These are phyloP conservation scores for Blepharisma undulans DNA, from an alignment of 169 alveolate species.

Conservation along the genomic window DNA sequence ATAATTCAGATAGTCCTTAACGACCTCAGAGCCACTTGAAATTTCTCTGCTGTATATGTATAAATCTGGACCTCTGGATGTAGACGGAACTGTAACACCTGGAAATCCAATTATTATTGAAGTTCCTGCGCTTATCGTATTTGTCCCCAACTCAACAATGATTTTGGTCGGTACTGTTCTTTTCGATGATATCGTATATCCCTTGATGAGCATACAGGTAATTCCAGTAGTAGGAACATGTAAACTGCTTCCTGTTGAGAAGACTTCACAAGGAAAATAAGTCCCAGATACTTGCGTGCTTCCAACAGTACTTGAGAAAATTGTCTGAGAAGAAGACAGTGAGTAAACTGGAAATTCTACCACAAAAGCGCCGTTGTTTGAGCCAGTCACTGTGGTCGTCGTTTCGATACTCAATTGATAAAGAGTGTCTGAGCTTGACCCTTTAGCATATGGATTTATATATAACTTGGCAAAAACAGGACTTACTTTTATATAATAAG, in stretches of 20 bases:
- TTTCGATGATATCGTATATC: not conserved
- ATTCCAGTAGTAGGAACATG: not conserved
- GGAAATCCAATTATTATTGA: not conserved
- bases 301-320: not conserved
- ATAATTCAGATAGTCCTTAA: not conserved
- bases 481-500: not conserved
- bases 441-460: not conserved
- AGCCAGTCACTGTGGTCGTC: not conserved
- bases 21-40: not conserved
- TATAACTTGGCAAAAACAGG: not conserved
- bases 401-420: not conserved
- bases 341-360: constrained; percentile 9
- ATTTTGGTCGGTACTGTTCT: not conserved
- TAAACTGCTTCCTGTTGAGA: not conserved
- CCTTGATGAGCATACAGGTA: not conserved
- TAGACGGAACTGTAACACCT: constrained; percentile 12
- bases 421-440: not conserved
- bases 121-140: not conserved
- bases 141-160: not conserved
- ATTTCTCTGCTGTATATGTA: not conserved
- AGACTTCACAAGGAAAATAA: constrained; percentile 17
- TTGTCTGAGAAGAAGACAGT: not conserved
- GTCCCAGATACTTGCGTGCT: not conserved
- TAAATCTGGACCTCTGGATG: constrained; percentile 16
- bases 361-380: not conserved